Base-by-base conservation (phyloP, 2,329 filamentous ascomycete species). In the Sarocladium strictum region DNA sequence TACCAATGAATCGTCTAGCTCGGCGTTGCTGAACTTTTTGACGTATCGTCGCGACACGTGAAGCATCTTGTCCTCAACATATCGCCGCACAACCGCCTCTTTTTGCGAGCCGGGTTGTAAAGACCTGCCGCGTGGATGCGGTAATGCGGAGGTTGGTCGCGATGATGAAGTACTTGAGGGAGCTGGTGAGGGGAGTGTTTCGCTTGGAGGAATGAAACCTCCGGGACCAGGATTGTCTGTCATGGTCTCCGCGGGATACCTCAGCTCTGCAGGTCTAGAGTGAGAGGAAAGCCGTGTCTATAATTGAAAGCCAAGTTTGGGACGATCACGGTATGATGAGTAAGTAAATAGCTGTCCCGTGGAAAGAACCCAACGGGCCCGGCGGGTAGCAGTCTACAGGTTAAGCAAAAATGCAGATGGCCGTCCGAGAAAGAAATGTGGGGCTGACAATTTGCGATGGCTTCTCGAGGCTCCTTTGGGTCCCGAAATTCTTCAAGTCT, bases 81-180 rank as follows among this genome's bases (percentile, higher is more conserved):
- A 84, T n/a, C 78, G 70, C 41, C 82, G 73, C 10, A 83, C 77
- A 43, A 79, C 73, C 54, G 82, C 80, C 61, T 85, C 83, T 59
- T 85, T 85, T 32, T 69, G 74, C 0, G 81, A 84, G 0, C 82
- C 81, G 0, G 81, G 73, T 14, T 72, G 70, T 1, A 86, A 64
- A 0, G 81, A 71, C 32, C 72, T 76, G 21, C 69, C 67, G 41
- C 83, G 73, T 0, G 82, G 83, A 53, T 78, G 79, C 4, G 83
- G 83, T 4, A 86, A 72, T 10, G 72, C 63, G 1, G 62, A 68
- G 59, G 51, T 63, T 62, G 61, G 65, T 63, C 38, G 71, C 40
- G 63, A 69, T 6, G 80, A 80, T 12, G 74, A 63, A 11, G 69
- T 70, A 9, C 15, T n/a, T 55, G 75, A 81, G 3, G 79, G 80